These are phyloP conservation scores for Camellia granthamiana DNA, from an alignment of 148 eudicot genomes.

Conservation along the genomic window DNA sequence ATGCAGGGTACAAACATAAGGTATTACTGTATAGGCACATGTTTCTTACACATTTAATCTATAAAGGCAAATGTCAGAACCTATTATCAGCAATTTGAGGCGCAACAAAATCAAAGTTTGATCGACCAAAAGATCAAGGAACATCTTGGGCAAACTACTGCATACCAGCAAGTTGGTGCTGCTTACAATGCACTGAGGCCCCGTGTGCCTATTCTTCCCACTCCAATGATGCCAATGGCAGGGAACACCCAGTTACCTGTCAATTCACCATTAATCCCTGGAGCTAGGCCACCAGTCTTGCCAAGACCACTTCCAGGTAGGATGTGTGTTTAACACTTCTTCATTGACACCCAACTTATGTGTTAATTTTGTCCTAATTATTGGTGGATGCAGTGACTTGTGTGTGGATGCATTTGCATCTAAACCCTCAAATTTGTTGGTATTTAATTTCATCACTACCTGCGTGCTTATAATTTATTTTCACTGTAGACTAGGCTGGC, in stretches of 20 bases:
- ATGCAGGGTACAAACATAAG: conserved; percentile 97
- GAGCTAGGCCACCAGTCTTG: conserved; percentile 67
- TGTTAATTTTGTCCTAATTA: neutral
- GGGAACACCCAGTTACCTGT: conserved; percentile 37
- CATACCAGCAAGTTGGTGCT: conserved; percentile 63
- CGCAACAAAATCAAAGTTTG: conserved; percentile 80
- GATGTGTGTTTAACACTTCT: neutral
- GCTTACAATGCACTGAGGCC: conserved; percentile 48
- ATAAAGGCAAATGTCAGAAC: conserved; percentile 70
- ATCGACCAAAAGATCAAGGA: conserved; percentile 89
- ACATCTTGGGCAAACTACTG: conserved; percentile 72
- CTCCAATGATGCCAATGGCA: conserved; percentile 55
- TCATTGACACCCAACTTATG: neutral
- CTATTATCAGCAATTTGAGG: conserved; percentile 87
- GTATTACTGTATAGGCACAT: conserved; percentile 22
- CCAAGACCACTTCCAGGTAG: conserved; percentile 50
- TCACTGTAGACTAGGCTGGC: neutral
- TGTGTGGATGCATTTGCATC: neutral
- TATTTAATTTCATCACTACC: neutral
- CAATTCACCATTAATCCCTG: conserved; percentile 42
- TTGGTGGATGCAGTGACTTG: conserved; percentile 9
- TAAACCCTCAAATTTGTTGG: neutral
- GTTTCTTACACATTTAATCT: neutral
- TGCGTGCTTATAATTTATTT: neutral
- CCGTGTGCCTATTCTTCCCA: conserved; percentile 60